Evolutionary conservation across 148 eudicot species (phyloP).

Genomic region (Spergularia marina): DNA sequence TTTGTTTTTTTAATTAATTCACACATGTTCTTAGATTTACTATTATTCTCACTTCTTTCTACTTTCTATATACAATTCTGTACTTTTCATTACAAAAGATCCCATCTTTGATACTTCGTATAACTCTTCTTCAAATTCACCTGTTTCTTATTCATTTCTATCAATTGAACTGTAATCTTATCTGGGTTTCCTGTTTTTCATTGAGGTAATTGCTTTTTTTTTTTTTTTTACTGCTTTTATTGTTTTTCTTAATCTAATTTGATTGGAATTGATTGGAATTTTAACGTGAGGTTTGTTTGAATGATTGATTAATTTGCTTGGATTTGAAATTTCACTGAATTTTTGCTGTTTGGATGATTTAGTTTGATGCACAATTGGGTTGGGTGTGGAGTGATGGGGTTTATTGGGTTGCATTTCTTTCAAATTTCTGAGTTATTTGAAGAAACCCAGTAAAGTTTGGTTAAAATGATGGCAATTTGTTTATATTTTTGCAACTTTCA

Average conservation of each 20-base stretch:
- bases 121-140: neutral
- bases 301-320: neutral
- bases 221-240: neutral
- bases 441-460: neutral
- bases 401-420: neutral
- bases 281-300: neutral
- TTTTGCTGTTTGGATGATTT: neutral
- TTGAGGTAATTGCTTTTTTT: neutral
- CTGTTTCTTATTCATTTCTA: neutral
- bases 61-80: neutral
- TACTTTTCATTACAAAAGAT: neutral
- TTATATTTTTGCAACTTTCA: neutral
- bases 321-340: neutral
- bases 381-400: neutral
- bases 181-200: conserved; percentile 4
- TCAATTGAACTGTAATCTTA: neutral
- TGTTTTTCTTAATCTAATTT: neutral
- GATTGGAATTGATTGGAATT: conserved; percentile 2
- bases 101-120: neutral
- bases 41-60: neutral
- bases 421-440: neutral
- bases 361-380: neutral
- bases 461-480: neutral
- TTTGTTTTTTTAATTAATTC: neutral
- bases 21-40: neutral